phyloP scores from a whole-genome alignment of 2,329 filamentous ascomycete species.

The Byssochlamys sp. region DNA sequence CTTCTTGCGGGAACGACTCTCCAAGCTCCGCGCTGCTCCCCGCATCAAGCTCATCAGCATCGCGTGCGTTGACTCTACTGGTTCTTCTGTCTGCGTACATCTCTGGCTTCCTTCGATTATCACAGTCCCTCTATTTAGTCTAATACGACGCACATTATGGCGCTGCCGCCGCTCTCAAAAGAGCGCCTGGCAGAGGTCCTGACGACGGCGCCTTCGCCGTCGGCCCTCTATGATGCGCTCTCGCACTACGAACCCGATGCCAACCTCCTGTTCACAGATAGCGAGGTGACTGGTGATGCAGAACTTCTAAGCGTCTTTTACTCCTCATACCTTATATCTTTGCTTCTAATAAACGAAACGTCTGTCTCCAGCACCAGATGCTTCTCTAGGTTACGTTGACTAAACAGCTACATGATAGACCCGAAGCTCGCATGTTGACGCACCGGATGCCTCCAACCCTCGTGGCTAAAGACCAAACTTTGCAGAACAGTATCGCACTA shows the following conservation, averaged over 20 bases:
- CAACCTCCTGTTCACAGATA: slow-evolving; percentile 18
- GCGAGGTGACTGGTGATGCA: slow-evolving; percentile 12
- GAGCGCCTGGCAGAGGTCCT: slow-evolving; percentile 22
- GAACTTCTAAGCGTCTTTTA: slow-evolving; percentile 29
- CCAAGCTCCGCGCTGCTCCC: slow-evolving; percentile 22
- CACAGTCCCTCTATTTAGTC: background rate
- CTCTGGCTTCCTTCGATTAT: background rate
- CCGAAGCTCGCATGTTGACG: slow-evolving; percentile 32
- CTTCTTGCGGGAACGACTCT: slow-evolving; percentile 12
- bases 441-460: slow-evolving; percentile 26
- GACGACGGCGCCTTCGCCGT: slow-evolving; percentile 18
- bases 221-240: slow-evolving; percentile 27
- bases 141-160: slow-evolving; percentile 14
- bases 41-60: slow-evolving; percentile 11
- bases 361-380: slow-evolving; percentile 12
- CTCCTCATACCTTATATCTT: slow-evolving; percentile 30
- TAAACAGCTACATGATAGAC: slow-evolving; percentile 13
- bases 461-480: slow-evolving; percentile 17
- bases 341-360: slow-evolving; percentile 32
- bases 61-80: background rate
- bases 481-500: slow-evolving; percentile 27
- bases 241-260: slow-evolving; percentile 28
- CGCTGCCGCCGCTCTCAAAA: slow-evolving; percentile 19
- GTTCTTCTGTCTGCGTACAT: background rate
- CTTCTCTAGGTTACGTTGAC: slow-evolving; percentile 1